Evolutionary conservation across 2,329 filamentous ascomycete species (phyloP), one percentile per base, ranked within the genome.

Genomic region (Knufia fluminis): DNA sequence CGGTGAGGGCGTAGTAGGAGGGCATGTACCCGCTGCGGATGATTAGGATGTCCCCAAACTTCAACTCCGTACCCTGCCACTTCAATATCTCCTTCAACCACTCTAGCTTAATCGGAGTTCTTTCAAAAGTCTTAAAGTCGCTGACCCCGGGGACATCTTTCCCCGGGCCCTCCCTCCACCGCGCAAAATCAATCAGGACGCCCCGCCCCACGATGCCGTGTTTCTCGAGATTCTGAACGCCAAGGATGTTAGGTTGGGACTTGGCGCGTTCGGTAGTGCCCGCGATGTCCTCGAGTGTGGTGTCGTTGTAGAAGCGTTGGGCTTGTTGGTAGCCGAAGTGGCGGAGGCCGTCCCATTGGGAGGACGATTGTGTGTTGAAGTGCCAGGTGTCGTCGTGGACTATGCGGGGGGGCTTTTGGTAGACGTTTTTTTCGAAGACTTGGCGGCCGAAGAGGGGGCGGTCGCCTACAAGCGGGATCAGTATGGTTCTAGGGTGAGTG

Each of bases 161-260:
- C 10, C 46, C 46, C 3, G 38, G 38, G 2, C 56, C 56, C 16
- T 68, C 60, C 6, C 69, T 68, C 66, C 69, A 77, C 1, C 66
- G 59, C 4, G 59, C 61, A 43, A 68, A 73, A 61, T 74, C 72
- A 17, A 74, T 57, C 17, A 75, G 64, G n/a, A 75, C 66, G n/a
- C 71, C 71, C 3, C 71, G 67, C 24, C 70, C 71, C 41, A 70
- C 65, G 22, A 73, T 66, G 2, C 68, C 68, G 22, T 66, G 66
- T 1, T 62, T 62, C 33, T 66, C 61, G 8, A 62, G 63, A 28
- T 63, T 68, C 65, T 57, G 56, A 17, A 59, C 55, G 10, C 57
- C 57, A 28, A 59, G 53, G 2, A 58, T 41, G 32, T 58, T 54
- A 2, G 57, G 52, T 28, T 55, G 54, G 22, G 49, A 16, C 3